phyloP scores from a whole-genome alignment of 805 yeast genomes.

The Candida alai region DNA sequence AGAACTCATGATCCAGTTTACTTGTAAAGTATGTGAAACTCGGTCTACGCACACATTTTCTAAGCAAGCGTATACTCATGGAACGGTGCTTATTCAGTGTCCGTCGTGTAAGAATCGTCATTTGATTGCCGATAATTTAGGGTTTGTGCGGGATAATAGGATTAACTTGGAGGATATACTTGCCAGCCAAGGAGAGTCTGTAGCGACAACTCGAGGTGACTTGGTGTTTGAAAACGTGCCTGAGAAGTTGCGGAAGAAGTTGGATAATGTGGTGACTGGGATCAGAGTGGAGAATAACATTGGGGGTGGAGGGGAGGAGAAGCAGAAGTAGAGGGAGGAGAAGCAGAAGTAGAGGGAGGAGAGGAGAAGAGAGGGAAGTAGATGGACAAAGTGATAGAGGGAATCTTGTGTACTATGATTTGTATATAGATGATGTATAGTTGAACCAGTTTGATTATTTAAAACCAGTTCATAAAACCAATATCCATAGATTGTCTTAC shows the following conservation, averaged over 20 bases:
- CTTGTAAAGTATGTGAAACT: conserved; percentile 82
- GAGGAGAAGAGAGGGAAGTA: conserved; percentile 1
- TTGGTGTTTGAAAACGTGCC: conserved; percentile 68
- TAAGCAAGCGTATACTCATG: conserved; percentile 83
- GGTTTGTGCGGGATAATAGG: conserved; percentile 74
- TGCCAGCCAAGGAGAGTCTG: conserved; percentile 69
- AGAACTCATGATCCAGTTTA: conserved; percentile 81
- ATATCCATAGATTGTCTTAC: too few species aligned
- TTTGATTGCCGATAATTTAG: conserved; percentile 70
- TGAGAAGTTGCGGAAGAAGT: conserved; percentile 42
- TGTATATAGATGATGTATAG: too few species aligned
- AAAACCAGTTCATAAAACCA: too few species aligned
- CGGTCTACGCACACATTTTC: conserved; percentile 88
- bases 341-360: too few species aligned
- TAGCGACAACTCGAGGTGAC: conserved; percentile 57
- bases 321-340: background rate
- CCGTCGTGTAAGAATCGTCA: conserved; percentile 89
- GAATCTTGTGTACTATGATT: too few species aligned
- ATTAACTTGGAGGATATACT: conserved; percentile 79
- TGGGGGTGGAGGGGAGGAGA: too few species aligned
- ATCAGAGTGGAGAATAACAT: background rate
- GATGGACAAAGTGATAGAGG: background rate
- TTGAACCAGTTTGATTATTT: too few species aligned
- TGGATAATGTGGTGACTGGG: conserved; percentile 28
- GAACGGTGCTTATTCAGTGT: conserved; percentile 86